phyloP scores from a whole-genome alignment of 805 yeast genomes.

The Cyberlindnera mississippiensis region DNA sequence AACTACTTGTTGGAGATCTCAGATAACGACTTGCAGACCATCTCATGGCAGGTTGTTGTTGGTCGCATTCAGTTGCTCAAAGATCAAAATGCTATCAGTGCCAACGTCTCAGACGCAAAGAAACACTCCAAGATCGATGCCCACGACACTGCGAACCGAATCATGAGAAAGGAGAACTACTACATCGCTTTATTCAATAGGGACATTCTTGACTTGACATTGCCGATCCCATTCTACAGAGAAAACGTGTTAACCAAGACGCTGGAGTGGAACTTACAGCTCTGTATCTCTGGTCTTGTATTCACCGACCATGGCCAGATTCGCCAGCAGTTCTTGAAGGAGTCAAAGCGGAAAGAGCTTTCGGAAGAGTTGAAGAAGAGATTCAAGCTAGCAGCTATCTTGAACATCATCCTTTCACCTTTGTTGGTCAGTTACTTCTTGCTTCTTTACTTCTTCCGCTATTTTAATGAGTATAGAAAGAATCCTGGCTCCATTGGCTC shows the following conservation, averaged over 20 bases:
- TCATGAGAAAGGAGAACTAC: slow-evolving; percentile 94
- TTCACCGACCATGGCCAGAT: slow-evolving; percentile 84
- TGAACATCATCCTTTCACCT: slow-evolving; percentile 82
- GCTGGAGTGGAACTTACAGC: slow-evolving; percentile 88
- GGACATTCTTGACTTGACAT: slow-evolving; percentile 61
- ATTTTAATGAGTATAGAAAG: slow-evolving; percentile 87
- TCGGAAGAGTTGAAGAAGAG: slow-evolving; percentile 71
- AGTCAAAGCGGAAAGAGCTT: slow-evolving; percentile 60
- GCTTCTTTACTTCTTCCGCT: slow-evolving; percentile 78
- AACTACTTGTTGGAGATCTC: slow-evolving; percentile 62
- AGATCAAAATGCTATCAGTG: slow-evolving; percentile 68
- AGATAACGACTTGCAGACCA: slow-evolving; percentile 85
- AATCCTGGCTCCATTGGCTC: slow-evolving; percentile 81
- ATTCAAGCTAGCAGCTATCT: slow-evolving; percentile 81
- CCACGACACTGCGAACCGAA: slow-evolving; percentile 90
- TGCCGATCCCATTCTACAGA: slow-evolving; percentile 47
- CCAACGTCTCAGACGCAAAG: slow-evolving; percentile 51
- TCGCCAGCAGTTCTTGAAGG: slow-evolving; percentile 65
- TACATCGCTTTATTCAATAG: slow-evolving; percentile 85
- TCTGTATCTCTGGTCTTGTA: slow-evolving; percentile 82
- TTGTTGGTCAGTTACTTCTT: slow-evolving; percentile 80
- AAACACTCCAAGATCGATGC: slow-evolving; percentile 80
- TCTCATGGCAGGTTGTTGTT: slow-evolving; percentile 88
- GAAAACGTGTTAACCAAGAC: slow-evolving; percentile 66
- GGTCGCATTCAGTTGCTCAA: slow-evolving; percentile 67